Evolutionary conservation across 2,329 filamentous ascomycete genomes (phyloP).

Genomic region (Seiridium cupressi): DNA sequence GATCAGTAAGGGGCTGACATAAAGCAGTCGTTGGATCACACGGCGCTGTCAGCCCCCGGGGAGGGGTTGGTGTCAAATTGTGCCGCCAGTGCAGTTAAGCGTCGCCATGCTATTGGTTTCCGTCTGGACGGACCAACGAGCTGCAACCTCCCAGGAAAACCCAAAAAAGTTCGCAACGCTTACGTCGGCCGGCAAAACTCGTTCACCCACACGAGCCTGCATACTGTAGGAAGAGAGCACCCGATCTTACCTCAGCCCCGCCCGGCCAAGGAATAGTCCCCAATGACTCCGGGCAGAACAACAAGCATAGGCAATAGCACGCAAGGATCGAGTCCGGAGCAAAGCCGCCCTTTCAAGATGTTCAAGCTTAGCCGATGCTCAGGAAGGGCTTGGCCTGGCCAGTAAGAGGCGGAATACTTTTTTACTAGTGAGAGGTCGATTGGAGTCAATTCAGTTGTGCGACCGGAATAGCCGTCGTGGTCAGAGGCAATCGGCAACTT

Average conservation of each 20-base stretch:
- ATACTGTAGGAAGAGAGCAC: no score
- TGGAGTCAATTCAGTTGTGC: not conserved
- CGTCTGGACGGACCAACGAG: conserved; percentile 7
- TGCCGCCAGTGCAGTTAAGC: not conserved
- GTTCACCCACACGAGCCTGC: no score
- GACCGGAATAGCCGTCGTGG: not conserved
- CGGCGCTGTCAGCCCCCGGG: not conserved
- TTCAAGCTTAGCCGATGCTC: no score
- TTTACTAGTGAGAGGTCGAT: no score
- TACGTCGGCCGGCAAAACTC: not conserved
- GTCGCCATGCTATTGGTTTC: conserved; percentile 9
- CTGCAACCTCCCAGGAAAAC: conserved; percentile 1
- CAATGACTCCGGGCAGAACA: no score
- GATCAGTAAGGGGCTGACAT: not conserved
- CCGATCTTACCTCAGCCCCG: no score
- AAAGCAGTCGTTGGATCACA: not conserved
- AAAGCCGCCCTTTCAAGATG: no score
- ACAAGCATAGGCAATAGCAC: no score
- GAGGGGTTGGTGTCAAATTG: conserved; percentile 3
- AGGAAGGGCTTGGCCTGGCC: no score
- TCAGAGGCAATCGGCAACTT: not conserved
- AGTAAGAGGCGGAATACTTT: no score
- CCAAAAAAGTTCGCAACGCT: not conserved
- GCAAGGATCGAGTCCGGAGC: no score
- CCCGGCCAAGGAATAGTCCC: no score